phyloP scores from a whole-genome alignment of 352 stramenopile genomes.

The Pythium aristosporum region DNA sequence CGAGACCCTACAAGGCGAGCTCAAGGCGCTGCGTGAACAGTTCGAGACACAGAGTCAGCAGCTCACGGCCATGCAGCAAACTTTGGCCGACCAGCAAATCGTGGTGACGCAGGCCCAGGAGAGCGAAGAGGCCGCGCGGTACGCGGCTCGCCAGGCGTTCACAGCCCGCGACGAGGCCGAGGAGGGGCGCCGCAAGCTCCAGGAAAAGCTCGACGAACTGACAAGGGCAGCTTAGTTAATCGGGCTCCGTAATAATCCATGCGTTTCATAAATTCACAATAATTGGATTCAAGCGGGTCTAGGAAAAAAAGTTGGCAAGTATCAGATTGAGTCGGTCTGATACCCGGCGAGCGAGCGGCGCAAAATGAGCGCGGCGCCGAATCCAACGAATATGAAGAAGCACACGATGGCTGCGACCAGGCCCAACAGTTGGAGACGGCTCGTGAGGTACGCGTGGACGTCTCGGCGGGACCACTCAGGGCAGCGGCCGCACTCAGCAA shows the following conservation, averaged over 20 bases:
- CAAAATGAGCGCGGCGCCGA: constrained; percentile 64
- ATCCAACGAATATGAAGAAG: constrained; percentile 78
- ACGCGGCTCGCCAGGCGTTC: constrained; percentile 69
- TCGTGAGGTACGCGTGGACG: constrained; percentile 66
- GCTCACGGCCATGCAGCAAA: constrained; percentile 35
- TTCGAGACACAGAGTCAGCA: constrained; percentile 31
- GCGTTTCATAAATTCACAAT: background rate
- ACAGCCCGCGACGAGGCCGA: constrained; percentile 63
- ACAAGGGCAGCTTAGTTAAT: constrained; percentile 11
- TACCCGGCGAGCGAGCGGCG: constrained; percentile 75
- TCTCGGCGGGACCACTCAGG: constrained; percentile 74
- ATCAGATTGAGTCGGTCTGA: constrained; percentile 83
- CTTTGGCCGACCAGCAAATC: constrained; percentile 45
- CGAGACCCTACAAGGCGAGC: constrained; percentile 33
- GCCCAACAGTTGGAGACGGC: constrained; percentile 59
- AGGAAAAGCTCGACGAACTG: constrained; percentile 36
- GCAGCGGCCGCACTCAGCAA: constrained; percentile 70
- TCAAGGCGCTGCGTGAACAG: constrained; percentile 36
- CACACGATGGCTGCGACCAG: constrained; percentile 66
- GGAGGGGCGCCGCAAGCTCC: constrained; percentile 41
- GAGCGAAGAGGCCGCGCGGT: constrained; percentile 68
- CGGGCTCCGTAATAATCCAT: background rate
- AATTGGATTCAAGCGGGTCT: background rate
- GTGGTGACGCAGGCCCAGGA: constrained; percentile 52
- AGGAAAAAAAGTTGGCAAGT: background rate